Base-by-base conservation (phyloP, 495 filamentous ascomycete genomes). In the Penicillium odoratum region DNA sequence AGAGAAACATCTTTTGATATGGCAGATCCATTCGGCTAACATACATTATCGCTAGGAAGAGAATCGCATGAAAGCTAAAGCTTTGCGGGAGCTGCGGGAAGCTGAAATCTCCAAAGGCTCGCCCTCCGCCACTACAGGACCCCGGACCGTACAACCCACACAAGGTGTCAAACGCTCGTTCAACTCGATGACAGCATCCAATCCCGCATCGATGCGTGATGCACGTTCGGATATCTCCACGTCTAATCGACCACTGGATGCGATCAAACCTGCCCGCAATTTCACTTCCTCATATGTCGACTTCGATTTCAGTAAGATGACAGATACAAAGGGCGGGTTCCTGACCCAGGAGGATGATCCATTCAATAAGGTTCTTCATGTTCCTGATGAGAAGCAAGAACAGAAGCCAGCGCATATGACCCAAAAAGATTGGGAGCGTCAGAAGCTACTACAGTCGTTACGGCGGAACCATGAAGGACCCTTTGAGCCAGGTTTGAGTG, bases 221-320 rank as follows among this genome's bases (percentile, higher is more conserved):
- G 90, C 84, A 6, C 78, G 78, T 52, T 70, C 64, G 7, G 58
- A 69, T 38, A 29, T 61, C 10, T 55, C 56, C 21, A 64, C 71
- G 34, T 59, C 70, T 30, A 64, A 66, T 47, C 68, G 73, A 26
- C 78, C 74, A 8, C 71, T 82, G 18, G 81, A 85, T 48, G 73
- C 80, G 13, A 89, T 96, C 58, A 82, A 82, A 55, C 84, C 88
- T 3, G 88, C 86, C 48, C 83, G 82, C 54, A 96, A 93, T 63
- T 97, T 97, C 64, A 82, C 85, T 44, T 91, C 92, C 72, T 98
- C 38, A 40, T 40, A 87, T 73, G 90, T 98, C 62, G 94, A 98
- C 57, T 97, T 97, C 71, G 95, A 98, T 75, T 92, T 98, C 62
- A 90, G 88, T 60, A 92, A 92, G 75, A 98, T 98, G 91, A 93